Evolutionary conservation across 139 green algal genomes (phyloP).

Genomic region (Chlorella vulgaris): DNA sequence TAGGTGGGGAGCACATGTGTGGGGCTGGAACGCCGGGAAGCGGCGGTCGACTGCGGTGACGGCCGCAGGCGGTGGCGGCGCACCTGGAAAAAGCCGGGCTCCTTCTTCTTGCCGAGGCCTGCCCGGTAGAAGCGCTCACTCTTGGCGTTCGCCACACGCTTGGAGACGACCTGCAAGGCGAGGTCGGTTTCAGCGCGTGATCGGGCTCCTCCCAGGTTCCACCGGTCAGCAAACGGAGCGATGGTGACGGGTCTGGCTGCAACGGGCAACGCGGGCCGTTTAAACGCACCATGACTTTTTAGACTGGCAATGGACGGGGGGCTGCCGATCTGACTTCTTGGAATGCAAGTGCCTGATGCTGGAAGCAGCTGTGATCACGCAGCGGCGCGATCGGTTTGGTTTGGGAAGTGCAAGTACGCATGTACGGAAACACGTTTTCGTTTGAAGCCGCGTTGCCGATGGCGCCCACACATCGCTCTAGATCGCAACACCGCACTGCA

Average conservation of each 20-base stretch:
- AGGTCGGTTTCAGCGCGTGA: not conserved
- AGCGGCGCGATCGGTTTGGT: no score
- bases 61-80: not conserved
- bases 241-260: not conserved
- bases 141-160: slow-evolving; percentile 47
- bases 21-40: not conserved
- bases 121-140: slow-evolving; percentile 35
- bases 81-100: slow-evolving; percentile 37
- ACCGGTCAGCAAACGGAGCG: not conserved
- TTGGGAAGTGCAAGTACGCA: no score
- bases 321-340: no score
- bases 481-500: no score
- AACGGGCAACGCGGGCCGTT: not conserved
- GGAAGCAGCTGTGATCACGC: no score
- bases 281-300: no score
- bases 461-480: no score
- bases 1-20: not conserved
- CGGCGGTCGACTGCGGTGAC: not conserved
- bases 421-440: no score
- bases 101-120: slow-evolving; percentile 42
- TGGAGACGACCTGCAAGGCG: slow-evolving; percentile 35
- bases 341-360: no score
- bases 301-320: no score
- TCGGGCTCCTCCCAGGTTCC: no score
- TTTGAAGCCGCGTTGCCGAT: no score